phyloP scores from a whole-genome alignment of 768 basidiomycete genomes.

The Clavaria fumosa region DNA sequence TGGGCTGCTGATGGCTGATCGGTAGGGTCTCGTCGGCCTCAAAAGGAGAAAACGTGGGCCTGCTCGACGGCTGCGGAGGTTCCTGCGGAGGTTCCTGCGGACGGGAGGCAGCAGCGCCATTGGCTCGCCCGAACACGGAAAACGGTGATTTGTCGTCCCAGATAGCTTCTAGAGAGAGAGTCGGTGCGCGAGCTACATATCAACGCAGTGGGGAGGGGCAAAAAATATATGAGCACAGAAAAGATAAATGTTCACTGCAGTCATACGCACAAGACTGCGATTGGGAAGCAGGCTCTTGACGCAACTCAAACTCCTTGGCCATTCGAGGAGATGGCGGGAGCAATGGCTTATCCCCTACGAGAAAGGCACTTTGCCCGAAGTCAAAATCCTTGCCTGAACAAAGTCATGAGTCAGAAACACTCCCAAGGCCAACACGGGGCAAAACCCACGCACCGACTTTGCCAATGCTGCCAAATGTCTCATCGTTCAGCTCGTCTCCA shows the following conservation, averaged over 20 bases:
- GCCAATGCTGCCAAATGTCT: conserved; percentile 75
- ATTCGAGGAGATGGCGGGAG: conserved; percentile 8
- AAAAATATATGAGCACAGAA: conserved; percentile 6
- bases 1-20: conserved; percentile 19
- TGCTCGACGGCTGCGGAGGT: conserved; percentile 20
- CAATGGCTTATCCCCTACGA: conserved; percentile 17
- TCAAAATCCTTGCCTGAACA: conserved; percentile 78
- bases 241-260: conserved; percentile 11
- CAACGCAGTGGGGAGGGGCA: conserved; percentile 8
- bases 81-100: conserved; percentile 28
- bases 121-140: conserved; percentile 44
- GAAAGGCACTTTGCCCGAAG: conserved; percentile 40
- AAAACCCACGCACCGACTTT: conserved; percentile 39
- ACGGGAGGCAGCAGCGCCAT: too few species aligned
- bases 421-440: conserved; percentile 6
- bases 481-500: conserved; percentile 88
- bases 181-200: conserved; percentile 23
- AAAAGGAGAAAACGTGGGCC: conserved; percentile 26
- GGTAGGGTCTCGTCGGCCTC: conserved; percentile 12
- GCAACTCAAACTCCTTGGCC: conserved; percentile 12
- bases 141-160: conserved; percentile 76
- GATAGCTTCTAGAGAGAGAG: conserved; percentile 50
- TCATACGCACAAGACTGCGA: conserved; percentile 8
- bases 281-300: conserved; percentile 11
- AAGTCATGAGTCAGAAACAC: conserved; percentile 7